A percentile compares a stretch with the other conserved stretches of the same genome.
These are phyloP conservation scores for Phytophthora sansomeana DNA, from an alignment of 352 stramenopile genomes.

Conservation along the genomic window DNA sequence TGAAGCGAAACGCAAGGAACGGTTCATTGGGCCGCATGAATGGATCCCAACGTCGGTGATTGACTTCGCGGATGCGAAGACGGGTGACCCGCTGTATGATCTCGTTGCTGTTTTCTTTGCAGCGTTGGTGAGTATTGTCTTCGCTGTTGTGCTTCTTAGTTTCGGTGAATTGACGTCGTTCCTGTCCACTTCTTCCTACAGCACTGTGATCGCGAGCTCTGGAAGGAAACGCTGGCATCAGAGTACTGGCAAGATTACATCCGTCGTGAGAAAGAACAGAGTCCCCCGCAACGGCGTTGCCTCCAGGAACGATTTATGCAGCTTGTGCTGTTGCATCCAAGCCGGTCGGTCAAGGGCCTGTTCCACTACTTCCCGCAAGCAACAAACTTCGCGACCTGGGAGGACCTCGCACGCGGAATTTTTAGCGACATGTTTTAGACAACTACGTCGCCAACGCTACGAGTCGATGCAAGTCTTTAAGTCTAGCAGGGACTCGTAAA, in stretches of 20 bases:
- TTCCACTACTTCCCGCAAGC: constrained; percentile 76
- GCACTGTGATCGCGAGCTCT: constrained; percentile 74
- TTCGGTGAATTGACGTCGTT: constrained; percentile 9
- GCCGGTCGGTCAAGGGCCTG: constrained; percentile 68
- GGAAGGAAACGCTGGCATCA: constrained; percentile 60
- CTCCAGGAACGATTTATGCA: constrained; percentile 76
- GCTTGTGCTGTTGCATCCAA: constrained; percentile 82
- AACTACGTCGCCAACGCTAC: not conserved
- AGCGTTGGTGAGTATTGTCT: constrained; percentile 59
- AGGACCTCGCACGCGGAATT: constrained; percentile 64
- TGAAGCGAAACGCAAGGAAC: constrained; percentile 49
- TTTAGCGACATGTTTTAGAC: constrained; percentile 69
- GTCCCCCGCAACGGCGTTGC: constrained; percentile 29
- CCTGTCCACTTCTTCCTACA: constrained; percentile 30
- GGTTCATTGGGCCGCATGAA: constrained; percentile 55
- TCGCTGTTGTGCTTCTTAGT: not conserved
- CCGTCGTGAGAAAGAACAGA: constrained; percentile 37
- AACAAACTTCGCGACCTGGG: constrained; percentile 52
- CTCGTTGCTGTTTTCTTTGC: constrained; percentile 85
- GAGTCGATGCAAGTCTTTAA: not conserved
- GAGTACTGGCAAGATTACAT: constrained; percentile 84
- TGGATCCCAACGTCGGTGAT: constrained; percentile 82
- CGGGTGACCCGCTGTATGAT: constrained; percentile 87
- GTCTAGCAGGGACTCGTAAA: not conserved
- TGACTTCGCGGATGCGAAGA: constrained; percentile 90